Evolutionary conservation across 108 stramenopile species (phyloP).

Genomic region (Cyclotella distinguenda): DNA sequence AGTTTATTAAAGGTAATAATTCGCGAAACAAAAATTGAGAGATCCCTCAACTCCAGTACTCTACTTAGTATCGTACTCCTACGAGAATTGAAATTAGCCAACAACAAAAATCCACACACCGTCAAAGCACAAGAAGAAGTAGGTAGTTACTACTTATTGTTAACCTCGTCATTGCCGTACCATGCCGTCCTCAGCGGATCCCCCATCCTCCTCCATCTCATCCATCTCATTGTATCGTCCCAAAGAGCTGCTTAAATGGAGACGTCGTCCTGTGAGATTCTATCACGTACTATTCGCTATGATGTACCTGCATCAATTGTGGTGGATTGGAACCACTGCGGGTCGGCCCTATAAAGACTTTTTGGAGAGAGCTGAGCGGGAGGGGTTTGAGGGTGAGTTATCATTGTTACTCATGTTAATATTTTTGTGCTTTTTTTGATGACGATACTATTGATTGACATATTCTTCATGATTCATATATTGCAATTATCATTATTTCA

Average conservation of each 20-base stretch:
- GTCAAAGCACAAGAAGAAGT: too few relatives aligned
- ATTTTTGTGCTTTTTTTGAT: background rate
- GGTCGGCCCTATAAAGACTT: constrained; percentile 73
- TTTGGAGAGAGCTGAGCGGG: constrained; percentile 85
- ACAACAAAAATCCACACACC: too few relatives aligned
- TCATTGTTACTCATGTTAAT: background rate
- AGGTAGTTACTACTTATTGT: background rate
- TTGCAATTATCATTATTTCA: background rate
- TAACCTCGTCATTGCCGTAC: too few relatives aligned
- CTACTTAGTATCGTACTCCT: too few relatives aligned
- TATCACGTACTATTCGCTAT: constrained; percentile 67
- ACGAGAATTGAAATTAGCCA: too few relatives aligned
- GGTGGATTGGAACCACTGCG: constrained; percentile 59
- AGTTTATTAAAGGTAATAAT: too few relatives aligned
- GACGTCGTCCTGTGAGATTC: constrained; percentile 18
- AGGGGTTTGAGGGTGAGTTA: constrained; percentile 75
- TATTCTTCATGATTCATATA: background rate
- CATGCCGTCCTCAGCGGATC: too few relatives aligned
- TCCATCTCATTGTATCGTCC: constrained; percentile 1
- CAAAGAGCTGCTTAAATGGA: background rate
- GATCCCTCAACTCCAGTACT: too few relatives aligned
- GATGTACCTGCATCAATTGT: constrained; percentile 57
- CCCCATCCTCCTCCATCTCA: too few relatives aligned
- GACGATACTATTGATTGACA: background rate
- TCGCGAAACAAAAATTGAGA: too few relatives aligned